These are phyloP conservation scores for Moringa oleifera DNA, from an alignment of 345 rosid species.

Conservation along the genomic window DNA sequence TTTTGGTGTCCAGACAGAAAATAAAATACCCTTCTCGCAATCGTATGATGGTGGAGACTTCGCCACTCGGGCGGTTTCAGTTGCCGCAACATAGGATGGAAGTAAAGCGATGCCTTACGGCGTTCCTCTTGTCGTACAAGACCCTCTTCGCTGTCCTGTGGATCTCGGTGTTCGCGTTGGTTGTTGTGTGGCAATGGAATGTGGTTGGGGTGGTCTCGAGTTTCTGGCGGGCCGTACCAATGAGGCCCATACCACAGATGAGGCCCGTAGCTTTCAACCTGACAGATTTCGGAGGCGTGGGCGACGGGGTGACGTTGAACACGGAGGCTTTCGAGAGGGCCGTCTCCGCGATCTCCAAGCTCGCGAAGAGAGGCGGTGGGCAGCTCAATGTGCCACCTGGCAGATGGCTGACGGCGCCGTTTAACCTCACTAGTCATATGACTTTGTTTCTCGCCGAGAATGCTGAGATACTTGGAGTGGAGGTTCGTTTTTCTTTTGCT, in stretches of 20 bases:
- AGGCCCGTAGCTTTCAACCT: conserved; percentile 66
- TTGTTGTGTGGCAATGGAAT: conserved; percentile 76
- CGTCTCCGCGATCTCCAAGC: conserved; percentile 66
- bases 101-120: conserved; percentile 48
- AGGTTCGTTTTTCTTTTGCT: conserved; percentile 34
- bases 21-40: background rate
- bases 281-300: conserved; percentile 89
- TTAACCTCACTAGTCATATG: conserved; percentile 90
- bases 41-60: conserved; percentile 52
- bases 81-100: conserved; percentile 46
- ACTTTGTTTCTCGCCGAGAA: conserved; percentile 86
- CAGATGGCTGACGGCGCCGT: conserved; percentile 92
- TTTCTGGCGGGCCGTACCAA: conserved; percentile 32
- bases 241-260: conserved; percentile 41
- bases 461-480: conserved; percentile 73
- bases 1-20: background rate
- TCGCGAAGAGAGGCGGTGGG: conserved; percentile 65
- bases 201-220: conserved; percentile 33
- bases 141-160: conserved; percentile 72
- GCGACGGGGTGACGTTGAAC: conserved; percentile 74
- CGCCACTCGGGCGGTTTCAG: conserved; percentile 42
- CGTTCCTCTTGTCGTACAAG: conserved; percentile 62
- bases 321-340: conserved; percentile 93
- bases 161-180: conserved; percentile 73
- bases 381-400: conserved; percentile 98